phyloP scores from a whole-genome alignment of 768 basidiomycete genomes.

The Fomitopsis serialis region DNA sequence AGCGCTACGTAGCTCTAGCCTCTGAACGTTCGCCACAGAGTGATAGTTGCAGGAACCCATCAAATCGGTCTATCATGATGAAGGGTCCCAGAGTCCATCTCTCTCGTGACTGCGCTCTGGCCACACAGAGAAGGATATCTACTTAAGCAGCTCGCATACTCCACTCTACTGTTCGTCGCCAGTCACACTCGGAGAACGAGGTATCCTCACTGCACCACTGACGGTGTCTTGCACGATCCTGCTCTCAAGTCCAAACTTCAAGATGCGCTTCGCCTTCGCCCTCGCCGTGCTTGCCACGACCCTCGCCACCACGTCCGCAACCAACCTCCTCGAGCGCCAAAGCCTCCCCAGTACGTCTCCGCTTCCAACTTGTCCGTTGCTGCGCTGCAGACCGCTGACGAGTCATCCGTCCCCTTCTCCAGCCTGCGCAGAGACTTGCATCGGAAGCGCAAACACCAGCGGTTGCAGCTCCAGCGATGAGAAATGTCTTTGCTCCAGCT shows the following conservation, averaged over 20 bases:
- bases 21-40: too few relatives aligned
- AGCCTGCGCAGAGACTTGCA: slow-evolving; percentile 52
- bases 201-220: too few relatives aligned
- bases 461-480: slow-evolving; percentile 45
- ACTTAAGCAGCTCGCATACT: too few relatives aligned
- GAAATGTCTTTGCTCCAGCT: slow-evolving; percentile 37
- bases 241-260: too few relatives aligned
- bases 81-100: too few relatives aligned
- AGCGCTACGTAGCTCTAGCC: too few relatives aligned
- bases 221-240: too few relatives aligned
- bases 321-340: slow-evolving; percentile 8
- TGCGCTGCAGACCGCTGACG: background rate
- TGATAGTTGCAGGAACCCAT: too few relatives aligned
- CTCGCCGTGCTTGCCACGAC: slow-evolving; percentile 34
- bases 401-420: background rate
- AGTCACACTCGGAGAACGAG: too few relatives aligned
- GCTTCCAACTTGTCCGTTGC: background rate
- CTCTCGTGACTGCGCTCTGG: background rate
- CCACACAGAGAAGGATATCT: too few relatives aligned
- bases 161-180: too few relatives aligned
- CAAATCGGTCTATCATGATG: too few relatives aligned
- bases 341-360: slow-evolving; percentile 4
- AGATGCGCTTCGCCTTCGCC: slow-evolving; percentile 47
- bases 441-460: slow-evolving; percentile 36
- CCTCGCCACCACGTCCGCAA: slow-evolving; percentile 23